Base-by-base conservation (phyloP, 129 eudicot genomes). In the Silybum marianum region DNA sequence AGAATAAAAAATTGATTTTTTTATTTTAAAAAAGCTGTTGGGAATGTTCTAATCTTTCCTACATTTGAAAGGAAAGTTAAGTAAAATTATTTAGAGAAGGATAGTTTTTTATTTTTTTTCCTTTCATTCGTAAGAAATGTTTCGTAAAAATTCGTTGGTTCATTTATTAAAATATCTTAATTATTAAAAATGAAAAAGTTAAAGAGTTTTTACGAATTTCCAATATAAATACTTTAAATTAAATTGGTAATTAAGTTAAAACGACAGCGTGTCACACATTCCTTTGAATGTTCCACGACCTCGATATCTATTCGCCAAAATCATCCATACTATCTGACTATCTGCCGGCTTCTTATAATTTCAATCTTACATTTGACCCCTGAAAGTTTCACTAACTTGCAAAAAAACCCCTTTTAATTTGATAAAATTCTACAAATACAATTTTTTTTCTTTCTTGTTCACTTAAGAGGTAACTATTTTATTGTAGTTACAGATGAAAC, bases 341-440 rank as follows among this genome's bases (percentile, higher is more conserved):
- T 77, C 82, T 38, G 86, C 78, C 82, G 86, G 82, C 82, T 71
- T 77, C 51, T 71, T 83, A 39, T 46, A 75, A 77, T 77, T 65
- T 83, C 78, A 72, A 71, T 60, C 7, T 11, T 71, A 48, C 76
- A 48, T 3, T 69, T 39, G 46, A 39, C 58, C 72, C 71, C 80
- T 76, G 16, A 76, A 76, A 39, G 11, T n/a, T 70, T 82, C 32
- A 58, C 67, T 6, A 38, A 76, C 14, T 39, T n/a, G 13, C 9
- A 16, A 63, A 34, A 23, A 11, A 58, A 39, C 6, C 73, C 68
- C 69, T 40, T 22, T 12, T 14, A 79, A 24, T 79, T 68, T 79
- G 66, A 58, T n/a, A 58, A 3, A 58, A 58, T 18, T 58, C 66
- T 58, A 58, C 9, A 58, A 58, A 58, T 54, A 18, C 22, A 16